Conservation (phyloP, 1,284 basidiomycete genomes). For the Sporisorium iseilematis-ciliati region DNA sequence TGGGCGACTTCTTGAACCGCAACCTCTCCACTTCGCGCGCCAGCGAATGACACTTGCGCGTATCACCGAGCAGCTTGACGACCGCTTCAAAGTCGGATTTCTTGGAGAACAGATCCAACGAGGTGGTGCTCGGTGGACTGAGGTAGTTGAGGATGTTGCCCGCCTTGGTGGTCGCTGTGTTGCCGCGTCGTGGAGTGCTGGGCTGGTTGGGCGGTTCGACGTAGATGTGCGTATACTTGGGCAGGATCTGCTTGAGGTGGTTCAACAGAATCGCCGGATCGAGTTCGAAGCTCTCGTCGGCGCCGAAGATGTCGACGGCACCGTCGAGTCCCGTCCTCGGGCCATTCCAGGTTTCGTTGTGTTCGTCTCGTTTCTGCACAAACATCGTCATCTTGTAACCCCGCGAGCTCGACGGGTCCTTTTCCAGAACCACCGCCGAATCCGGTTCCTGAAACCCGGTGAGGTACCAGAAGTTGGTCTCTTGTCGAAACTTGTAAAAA, state of each 20-base stretch:
- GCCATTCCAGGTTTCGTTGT: constrained; percentile 92
- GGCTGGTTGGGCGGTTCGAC: constrained; percentile 62
- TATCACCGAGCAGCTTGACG: constrained; percentile 60
- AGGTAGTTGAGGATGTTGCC: constrained; percentile 65
- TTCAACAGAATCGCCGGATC: constrained; percentile 57
- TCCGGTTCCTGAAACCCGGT: constrained; percentile 91
- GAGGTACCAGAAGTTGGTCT: constrained; percentile 67
- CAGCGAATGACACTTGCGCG: constrained; percentile 60
- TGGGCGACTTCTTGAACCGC: constrained; percentile 60
- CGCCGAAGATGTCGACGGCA: constrained; percentile 64
- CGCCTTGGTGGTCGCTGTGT: constrained; percentile 19
- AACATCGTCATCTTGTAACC: constrained; percentile 93
- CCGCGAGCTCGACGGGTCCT: constrained; percentile 71
- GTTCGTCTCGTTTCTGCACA: constrained; percentile 78
- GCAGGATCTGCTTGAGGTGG: constrained; percentile 56
- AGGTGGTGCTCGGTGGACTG: constrained; percentile 56
- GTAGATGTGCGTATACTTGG: constrained; percentile 60
- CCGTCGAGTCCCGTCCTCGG: constrained; percentile 73
- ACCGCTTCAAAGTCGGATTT: constrained; percentile 68
- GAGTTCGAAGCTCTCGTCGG: constrained; percentile 62
- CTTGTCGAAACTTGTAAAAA: constrained; percentile 82
- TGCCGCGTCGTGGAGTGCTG: constrained; percentile 51
- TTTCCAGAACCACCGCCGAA: constrained; percentile 78
- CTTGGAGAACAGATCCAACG: constrained; percentile 60
- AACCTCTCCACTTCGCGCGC: constrained; percentile 58